Conservation (phyloP, 75 land plant species). For the Pinus taeda region DNA sequence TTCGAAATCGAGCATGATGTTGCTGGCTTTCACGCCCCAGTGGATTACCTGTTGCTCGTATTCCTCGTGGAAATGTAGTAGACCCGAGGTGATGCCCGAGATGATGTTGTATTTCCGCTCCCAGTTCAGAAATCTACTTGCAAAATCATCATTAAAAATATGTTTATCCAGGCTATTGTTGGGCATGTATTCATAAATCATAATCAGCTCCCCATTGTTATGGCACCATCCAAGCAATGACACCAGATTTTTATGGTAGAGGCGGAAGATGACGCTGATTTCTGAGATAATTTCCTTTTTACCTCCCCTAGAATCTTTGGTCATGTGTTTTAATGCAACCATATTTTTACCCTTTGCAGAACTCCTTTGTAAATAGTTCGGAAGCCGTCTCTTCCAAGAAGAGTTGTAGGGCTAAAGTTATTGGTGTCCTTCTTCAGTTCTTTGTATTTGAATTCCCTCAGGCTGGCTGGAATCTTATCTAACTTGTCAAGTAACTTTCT, state of each 20-base stretch:
- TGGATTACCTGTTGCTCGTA: constrained; percentile 37
- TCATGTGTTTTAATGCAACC: constrained; percentile 25
- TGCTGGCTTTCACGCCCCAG: constrained; percentile 39
- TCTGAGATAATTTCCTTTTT: constrained; percentile 26
- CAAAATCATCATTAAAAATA: neutral
- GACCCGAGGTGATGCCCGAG: constrained; percentile 20
- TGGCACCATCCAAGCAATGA: constrained; percentile 33
- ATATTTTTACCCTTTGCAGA: constrained; percentile 8
- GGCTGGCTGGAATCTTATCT: neutral
- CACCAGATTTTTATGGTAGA: constrained; percentile 40
- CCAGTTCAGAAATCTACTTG: constrained; percentile 14
- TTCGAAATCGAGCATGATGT: constrained; percentile 30
- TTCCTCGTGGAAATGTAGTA: constrained; percentile 34
- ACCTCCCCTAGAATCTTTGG: constrained; percentile 20
- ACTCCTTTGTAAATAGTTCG: constrained; percentile 30
- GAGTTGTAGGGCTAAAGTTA: constrained; percentile 3
- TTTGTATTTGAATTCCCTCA: constrained; percentile 33
- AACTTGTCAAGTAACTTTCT: neutral
- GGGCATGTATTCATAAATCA: constrained; percentile 44
- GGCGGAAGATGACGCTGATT: constrained; percentile 24
- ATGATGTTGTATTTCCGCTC: constrained; percentile 24
- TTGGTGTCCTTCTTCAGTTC: constrained; percentile 25
- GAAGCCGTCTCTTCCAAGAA: constrained; percentile 31
- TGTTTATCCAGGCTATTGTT: constrained; percentile 34
- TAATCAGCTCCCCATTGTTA: constrained; percentile 25